These are phyloP conservation scores for Hypomyces rosellus DNA, from an alignment of 2,329 filamentous ascomycete genomes.

Conservation along the genomic window DNA sequence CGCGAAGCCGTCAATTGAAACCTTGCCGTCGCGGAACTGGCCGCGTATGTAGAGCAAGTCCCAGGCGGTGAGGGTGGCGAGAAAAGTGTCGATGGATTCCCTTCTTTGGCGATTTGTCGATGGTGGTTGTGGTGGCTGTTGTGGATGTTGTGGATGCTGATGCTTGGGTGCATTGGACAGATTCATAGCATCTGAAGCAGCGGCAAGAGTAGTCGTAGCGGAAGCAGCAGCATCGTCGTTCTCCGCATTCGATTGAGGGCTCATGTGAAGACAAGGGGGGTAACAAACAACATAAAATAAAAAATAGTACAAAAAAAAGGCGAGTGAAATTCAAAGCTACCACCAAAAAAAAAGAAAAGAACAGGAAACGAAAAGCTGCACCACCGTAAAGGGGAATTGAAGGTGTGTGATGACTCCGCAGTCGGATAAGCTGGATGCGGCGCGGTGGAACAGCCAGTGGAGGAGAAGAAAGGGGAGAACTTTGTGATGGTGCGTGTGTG, in stretches of 20 bases:
- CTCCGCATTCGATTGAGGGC: not conserved
- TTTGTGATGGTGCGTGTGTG: not conserved
- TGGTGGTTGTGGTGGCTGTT: not conserved
- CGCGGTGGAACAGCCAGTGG: not conserved
- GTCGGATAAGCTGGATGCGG: not conserved
- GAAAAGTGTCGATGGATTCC: constrained; percentile 18
- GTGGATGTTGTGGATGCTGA: not conserved
- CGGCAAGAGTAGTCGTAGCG: too few species aligned
- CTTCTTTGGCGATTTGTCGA: not conserved
- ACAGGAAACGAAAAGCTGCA: not conserved
- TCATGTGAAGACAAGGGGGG: not conserved
- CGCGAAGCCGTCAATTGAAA: constrained; percentile 19
- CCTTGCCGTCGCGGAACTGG: constrained; percentile 10
- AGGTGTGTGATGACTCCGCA: too few species aligned
- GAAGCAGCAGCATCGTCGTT: not conserved
- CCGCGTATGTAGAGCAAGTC: constrained; percentile 23
- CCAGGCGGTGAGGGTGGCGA: constrained; percentile 20
- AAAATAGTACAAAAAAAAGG: too few species aligned
- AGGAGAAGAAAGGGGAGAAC: not conserved
- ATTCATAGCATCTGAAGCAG: not conserved
- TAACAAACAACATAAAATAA: too few species aligned
- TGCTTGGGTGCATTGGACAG: not conserved
- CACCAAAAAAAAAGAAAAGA: not conserved
- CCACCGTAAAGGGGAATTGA: not conserved
- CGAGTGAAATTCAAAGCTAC: too few species aligned